These are phyloP conservation scores for Aspergillus quadricinctus DNA, from an alignment of 2,329 filamentous ascomycete species.

Conservation along the genomic window DNA sequence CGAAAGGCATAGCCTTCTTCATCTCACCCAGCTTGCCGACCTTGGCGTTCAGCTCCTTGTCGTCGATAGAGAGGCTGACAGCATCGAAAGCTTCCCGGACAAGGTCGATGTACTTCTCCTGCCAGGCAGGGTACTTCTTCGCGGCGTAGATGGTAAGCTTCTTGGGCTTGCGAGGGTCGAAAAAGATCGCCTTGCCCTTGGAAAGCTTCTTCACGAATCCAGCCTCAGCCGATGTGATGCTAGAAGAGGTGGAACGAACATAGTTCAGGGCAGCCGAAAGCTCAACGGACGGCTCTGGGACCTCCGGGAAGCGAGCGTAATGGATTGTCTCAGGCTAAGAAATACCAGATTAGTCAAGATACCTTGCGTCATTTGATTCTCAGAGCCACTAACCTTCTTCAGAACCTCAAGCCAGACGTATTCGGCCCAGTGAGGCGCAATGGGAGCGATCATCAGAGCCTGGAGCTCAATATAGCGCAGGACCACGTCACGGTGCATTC, in stretches of 20 bases:
- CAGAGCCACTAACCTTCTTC: conserved; percentile 49
- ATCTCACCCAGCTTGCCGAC: conserved; percentile 74
- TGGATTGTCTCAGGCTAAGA: conserved; percentile 66
- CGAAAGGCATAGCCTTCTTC: conserved; percentile 98
- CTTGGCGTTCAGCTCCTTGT: conserved; percentile 73
- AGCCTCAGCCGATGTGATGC: conserved; percentile 81
- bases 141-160: conserved; percentile 83
- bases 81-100: conserved; percentile 67
- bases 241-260: conserved; percentile 67
- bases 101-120: conserved; percentile 81
- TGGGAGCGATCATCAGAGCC: conserved; percentile 72
- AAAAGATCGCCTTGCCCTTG: conserved; percentile 81
- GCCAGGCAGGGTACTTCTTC: conserved; percentile 79
- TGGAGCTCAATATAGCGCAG: conserved; percentile 81
- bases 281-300: conserved; percentile 60
- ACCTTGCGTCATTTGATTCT: neutral
- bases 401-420: conserved; percentile 92
- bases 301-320: conserved; percentile 68
- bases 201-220: conserved; percentile 73
- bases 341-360: neutral
- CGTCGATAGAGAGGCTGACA: conserved; percentile 61
- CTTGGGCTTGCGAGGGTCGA: conserved; percentile 89
- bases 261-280: conserved; percentile 80
- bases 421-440: conserved; percentile 91
- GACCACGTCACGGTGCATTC: conserved; percentile 80